Conservation (phyloP, 2,329 filamentous ascomycete species). For the Exophiala viscosa region DNA sequence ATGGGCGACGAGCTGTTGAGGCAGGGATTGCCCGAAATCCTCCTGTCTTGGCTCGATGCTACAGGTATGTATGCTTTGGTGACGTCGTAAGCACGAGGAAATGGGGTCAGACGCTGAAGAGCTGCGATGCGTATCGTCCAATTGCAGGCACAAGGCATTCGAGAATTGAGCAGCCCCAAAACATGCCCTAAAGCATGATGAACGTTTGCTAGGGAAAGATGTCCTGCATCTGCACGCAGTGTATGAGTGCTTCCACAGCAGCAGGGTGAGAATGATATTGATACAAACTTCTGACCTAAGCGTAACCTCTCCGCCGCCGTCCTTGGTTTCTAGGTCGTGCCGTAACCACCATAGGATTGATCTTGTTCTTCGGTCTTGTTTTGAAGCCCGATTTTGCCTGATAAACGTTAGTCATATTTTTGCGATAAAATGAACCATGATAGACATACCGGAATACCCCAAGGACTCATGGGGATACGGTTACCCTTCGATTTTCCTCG, state of each 20-base stretch:
- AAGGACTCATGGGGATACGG: constrained; percentile 87
- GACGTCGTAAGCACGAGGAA: too few species aligned
- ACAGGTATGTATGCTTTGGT: neutral
- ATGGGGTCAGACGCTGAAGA: too few species aligned
- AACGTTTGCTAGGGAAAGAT: too few species aligned
- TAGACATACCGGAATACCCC: constrained; percentile 82
- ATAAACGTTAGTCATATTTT: too few species aligned
- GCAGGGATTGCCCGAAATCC: constrained; percentile 2
- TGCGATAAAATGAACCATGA: too few species aligned
- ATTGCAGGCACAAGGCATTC: too few species aligned
- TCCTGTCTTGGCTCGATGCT: constrained; percentile 2
- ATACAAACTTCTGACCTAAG: constrained; percentile 14
- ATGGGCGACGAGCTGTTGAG: constrained; percentile 4
- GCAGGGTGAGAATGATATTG: neutral
- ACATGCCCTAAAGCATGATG: too few species aligned
- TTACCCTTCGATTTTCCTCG: constrained; percentile 99
- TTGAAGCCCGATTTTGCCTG: constrained; percentile 67
- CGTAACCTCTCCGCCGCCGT: constrained; percentile 59
- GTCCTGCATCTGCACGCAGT: neutral
- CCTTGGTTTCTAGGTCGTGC: constrained; percentile 84
- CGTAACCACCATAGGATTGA: constrained; percentile 87
- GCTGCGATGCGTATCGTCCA: too few species aligned
- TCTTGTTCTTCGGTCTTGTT: constrained; percentile 80
- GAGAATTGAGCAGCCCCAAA: too few species aligned
- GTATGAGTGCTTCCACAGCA: neutral